phyloP scores from a whole-genome alignment of 192 early-diverging fungal genomes.

The Mortierella antarctica region DNA sequence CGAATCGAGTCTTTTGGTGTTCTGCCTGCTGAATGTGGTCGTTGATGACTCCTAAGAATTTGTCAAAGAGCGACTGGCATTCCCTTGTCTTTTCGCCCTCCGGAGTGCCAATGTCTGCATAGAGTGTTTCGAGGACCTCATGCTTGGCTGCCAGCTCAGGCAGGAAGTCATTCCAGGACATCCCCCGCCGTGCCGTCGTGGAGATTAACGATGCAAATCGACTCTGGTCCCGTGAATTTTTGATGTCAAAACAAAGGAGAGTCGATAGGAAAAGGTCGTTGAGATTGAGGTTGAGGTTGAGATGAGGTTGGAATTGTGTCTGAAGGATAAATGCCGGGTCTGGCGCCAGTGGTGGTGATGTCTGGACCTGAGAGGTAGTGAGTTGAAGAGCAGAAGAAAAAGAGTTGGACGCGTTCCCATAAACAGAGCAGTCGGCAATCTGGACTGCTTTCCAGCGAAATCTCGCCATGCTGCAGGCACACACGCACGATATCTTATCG shows the following conservation, averaged over 20 bases:
- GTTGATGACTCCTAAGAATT: slow-evolving; percentile 16
- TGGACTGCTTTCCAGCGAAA: background rate
- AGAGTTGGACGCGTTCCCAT: background rate
- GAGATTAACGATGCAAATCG: background rate
- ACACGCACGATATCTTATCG: too few species aligned
- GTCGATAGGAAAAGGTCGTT: background rate
- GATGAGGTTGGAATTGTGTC: too few species aligned
- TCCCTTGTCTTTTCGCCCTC: slow-evolving; percentile 15
- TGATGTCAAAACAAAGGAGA: background rate
- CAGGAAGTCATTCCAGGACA: slow-evolving; percentile 52
- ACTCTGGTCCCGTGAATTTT: background rate
- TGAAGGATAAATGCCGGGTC: too few species aligned
- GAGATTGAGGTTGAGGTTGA: too few species aligned
- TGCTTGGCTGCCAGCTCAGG: slow-evolving; percentile 43
- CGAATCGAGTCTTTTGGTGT: slow-evolving; percentile 7
- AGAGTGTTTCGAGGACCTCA: slow-evolving; percentile 40
- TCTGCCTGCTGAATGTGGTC: slow-evolving; percentile 17
- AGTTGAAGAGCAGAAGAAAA: background rate
- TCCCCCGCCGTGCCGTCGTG: slow-evolving; percentile 6
- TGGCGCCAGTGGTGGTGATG: background rate
- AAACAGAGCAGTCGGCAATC: background rate
- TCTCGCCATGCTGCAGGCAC: too few species aligned
- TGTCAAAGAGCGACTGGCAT: slow-evolving; percentile 37
- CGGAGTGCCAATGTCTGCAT: slow-evolving; percentile 35
- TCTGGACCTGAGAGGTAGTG: background rate